Evolutionary conservation across 2,329 filamentous ascomycete genomes (phyloP), one percentile per base, ranked within the genome.

Genomic region (Talaromyces funiculosus): DNA sequence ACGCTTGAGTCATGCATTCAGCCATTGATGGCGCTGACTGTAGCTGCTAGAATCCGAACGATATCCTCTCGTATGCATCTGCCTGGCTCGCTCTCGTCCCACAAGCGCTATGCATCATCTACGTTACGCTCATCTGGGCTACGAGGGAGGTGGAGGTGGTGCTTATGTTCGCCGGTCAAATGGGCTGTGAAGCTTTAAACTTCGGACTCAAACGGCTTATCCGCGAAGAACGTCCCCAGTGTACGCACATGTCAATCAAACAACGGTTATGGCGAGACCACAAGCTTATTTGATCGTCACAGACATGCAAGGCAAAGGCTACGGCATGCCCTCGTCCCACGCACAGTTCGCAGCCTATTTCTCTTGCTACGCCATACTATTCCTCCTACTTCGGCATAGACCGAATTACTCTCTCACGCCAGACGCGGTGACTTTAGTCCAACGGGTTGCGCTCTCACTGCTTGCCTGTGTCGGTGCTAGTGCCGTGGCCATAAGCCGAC

Each of bases 311-410:
- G 85, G 91, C 60, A 96, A 96, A 75, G 94, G 94, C 65, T 99
- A 99, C 72, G 95, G 94, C 68, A 99, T 99, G 95, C 94, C 94
- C 10, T 87, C 85, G 7, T 97, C 92, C 38, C 94, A 99, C 77
- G 90, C 94, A 8, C 94, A 99, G 78, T 99, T 97, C 73, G 89
- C 93, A 63, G 84, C 89, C 60, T 99, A 91, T 80, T 97, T 96
- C 83, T 88, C 90, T 61, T 78, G 96, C 61, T 94, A 90, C 64
- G 78, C 97, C 62, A 81, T 85, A 24, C 80, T 99, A 20, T 97
- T 97, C 78, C 82, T 99, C 47, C 82, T 96, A 49, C 79, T 92
- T 62, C 85, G 93, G 63, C 92, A 96, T 74, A 80, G 81, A 4
- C 88, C 88, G n/a, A 74, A 73, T 43, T 65, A 66, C 29, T 67